phyloP scores from a whole-genome alignment of 2,329 filamentous ascomycete genomes.

The Penicillium vulpinum region DNA sequence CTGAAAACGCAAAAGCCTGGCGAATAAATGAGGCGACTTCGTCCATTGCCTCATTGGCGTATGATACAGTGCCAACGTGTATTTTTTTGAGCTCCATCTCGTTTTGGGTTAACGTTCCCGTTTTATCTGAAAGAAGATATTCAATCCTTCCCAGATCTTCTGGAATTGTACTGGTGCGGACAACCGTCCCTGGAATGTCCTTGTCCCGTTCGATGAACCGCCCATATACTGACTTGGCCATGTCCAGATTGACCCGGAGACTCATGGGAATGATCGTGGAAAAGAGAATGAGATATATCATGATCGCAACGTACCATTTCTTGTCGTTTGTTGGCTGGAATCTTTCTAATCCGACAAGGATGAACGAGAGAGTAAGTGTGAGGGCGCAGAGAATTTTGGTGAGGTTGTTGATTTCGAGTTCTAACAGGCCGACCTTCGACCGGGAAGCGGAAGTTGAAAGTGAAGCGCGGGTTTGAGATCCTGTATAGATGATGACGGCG shows the following conservation, averaged over 20 bases:
- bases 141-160: conserved; percentile 95
- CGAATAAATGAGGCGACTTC: conserved; percentile 84
- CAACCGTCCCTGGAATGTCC: conserved; percentile 87
- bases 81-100: conserved; percentile 99
- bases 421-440: conserved; percentile 89
- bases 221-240: conserved; percentile 95
- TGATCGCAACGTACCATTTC: conserved; percentile 91
- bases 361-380: conserved; percentile 79
- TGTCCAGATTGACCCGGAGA: conserved; percentile 90
- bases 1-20: conserved; percentile 79
- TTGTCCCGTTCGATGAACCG: conserved; percentile 91
- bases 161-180: conserved; percentile 94
- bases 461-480: conserved; percentile 88
- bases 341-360: conserved; percentile 83
- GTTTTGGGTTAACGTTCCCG: conserved; percentile 95
- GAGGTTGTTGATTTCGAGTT: conserved; percentile 94
- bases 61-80: conserved; percentile 95
- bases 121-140: conserved; percentile 95
- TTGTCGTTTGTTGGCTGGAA: conserved; percentile 60
- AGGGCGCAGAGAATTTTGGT: conserved; percentile 94
- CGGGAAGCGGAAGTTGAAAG: conserved; percentile 88
- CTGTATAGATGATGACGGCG: conserved; percentile 91
- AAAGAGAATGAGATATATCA: conserved; percentile 96
- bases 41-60: conserved; percentile 98
- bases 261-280: conserved; percentile 99